These are phyloP conservation scores for Sherardia arvensis DNA, from an alignment of 257 asterid species.

Conservation along the genomic window DNA sequence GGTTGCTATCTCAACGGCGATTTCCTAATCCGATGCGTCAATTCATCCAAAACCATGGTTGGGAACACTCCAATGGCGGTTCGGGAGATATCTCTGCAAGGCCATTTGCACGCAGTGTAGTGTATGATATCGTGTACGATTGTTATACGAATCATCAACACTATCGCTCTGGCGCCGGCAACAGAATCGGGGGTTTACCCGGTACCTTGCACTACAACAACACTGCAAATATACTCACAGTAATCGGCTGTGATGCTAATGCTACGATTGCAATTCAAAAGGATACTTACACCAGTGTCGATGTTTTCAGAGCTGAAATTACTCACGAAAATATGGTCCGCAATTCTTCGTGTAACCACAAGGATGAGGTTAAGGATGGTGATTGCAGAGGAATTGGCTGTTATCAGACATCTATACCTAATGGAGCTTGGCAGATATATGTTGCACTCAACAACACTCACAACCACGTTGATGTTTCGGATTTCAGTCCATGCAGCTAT, in stretches of 20 bases:
- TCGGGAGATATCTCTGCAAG: too few relatives aligned
- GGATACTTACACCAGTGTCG: too few relatives aligned
- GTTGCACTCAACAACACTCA: neutral
- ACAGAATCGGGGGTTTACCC: neutral
- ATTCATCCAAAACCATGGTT: too few relatives aligned
- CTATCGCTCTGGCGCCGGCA: too few relatives aligned
- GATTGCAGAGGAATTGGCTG: constrained; percentile 11
- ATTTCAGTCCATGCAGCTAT: neutral
- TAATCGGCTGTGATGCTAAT: constrained; percentile 24
- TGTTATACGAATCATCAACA: constrained; percentile 9
- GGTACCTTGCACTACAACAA: neutral
- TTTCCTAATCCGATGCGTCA: too few relatives aligned
- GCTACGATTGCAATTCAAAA: neutral
- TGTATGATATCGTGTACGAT: neutral
- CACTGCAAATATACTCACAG: constrained; percentile 22
- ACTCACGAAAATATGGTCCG: constrained; percentile 10
- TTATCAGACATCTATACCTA: neutral
- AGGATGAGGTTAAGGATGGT: constrained; percentile 1
- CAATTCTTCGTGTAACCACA: constrained; percentile 6
- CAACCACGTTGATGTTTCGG: neutral
- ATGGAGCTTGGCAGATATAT: neutral
- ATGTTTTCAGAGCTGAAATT: too few relatives aligned
- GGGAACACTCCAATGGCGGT: too few relatives aligned
- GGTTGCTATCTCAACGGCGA: too few relatives aligned
- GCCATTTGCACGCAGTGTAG: too few relatives aligned